Conservation (phyloP, 1,139 yeast species). For the Pichia sp. region DNA sequence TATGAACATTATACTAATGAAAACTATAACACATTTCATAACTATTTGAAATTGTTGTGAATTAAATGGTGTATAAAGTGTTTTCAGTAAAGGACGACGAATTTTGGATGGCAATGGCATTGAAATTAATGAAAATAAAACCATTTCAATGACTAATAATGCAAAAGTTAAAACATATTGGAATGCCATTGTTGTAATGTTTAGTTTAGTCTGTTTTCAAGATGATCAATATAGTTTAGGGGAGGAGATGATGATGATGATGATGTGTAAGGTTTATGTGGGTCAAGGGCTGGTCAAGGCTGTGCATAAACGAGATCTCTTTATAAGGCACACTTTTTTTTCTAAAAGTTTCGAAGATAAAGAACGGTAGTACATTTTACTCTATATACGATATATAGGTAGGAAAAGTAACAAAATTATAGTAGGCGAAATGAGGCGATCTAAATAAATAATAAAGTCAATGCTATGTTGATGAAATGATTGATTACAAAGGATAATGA, state of each 20-base stretch:
- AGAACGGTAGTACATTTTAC: too few relatives aligned
- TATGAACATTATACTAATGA: slow-evolving; percentile 73
- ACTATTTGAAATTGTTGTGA: slow-evolving; percentile 69
- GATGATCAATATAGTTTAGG: not conserved
- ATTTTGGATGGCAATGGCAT: slow-evolving; percentile 75
- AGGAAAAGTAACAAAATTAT: too few relatives aligned
- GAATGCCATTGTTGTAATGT: slow-evolving; percentile 20
- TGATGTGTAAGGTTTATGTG: too few relatives aligned
- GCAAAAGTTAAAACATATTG: slow-evolving; percentile 45
- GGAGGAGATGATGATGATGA: not conserved
- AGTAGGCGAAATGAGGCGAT: too few relatives aligned
- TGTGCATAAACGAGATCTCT: too few relatives aligned
- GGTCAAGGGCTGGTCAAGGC: too few relatives aligned
- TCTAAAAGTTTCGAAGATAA: too few relatives aligned
- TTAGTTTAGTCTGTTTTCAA: not conserved
- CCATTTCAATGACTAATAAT: slow-evolving; percentile 70
- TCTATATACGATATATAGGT: too few relatives aligned
- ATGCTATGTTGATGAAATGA: not conserved
- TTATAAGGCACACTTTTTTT: too few relatives aligned
- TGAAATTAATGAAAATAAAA: slow-evolving; percentile 71
- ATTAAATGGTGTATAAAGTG: slow-evolving; percentile 63
- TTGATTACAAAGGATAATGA: not conserved
- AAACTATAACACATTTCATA: slow-evolving; percentile 74
- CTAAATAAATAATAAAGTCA: too few relatives aligned
- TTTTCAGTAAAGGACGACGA: slow-evolving; percentile 59